A percentile compares a stretch with the other conserved stretches of the same genome.
Conservation (phyloP, 805 yeast genomes). For the Hanseniaspora meyeri region DNA sequence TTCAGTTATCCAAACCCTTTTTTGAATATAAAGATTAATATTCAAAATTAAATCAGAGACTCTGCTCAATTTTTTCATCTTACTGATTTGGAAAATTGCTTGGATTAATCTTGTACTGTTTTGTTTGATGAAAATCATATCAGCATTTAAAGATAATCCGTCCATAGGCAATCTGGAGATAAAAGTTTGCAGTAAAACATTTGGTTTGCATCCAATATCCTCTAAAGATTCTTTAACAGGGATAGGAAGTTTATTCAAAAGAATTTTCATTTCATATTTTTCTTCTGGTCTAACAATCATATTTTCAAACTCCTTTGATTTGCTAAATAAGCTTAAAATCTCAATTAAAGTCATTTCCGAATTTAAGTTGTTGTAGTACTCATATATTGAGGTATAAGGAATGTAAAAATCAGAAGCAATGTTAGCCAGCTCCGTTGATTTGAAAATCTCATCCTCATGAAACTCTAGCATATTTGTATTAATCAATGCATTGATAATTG, state of each 20-base stretch:
- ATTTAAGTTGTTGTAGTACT: slow-evolving; percentile 49
- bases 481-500: neutral
- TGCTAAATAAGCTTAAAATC: slow-evolving; percentile 60
- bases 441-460: slow-evolving; percentile 34
- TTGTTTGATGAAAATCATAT: slow-evolving; percentile 85
- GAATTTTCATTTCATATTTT: slow-evolving; percentile 52
- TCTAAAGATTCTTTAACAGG: slow-evolving; percentile 65
- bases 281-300: slow-evolving; percentile 84
- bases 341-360: slow-evolving; percentile 63
- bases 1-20: slow-evolving; percentile 69
- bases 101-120: slow-evolving; percentile 81
- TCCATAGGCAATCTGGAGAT: slow-evolving; percentile 66
- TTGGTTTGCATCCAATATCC: slow-evolving; percentile 68
- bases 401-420: slow-evolving; percentile 84
- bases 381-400: slow-evolving; percentile 55
- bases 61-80: slow-evolving; percentile 59
- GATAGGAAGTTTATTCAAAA: slow-evolving; percentile 67
- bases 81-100: slow-evolving; percentile 69
- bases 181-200: slow-evolving; percentile 69
- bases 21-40: slow-evolving; percentile 68
- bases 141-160: slow-evolving; percentile 85
- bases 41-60: slow-evolving; percentile 46
- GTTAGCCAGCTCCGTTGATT: slow-evolving; percentile 59
- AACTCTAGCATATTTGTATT: slow-evolving; percentile 24
- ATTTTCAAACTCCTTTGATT: slow-evolving; percentile 73